Base-by-base conservation (phyloP, 1,284 basidiomycete species). In the Peniophora sp. region DNA sequence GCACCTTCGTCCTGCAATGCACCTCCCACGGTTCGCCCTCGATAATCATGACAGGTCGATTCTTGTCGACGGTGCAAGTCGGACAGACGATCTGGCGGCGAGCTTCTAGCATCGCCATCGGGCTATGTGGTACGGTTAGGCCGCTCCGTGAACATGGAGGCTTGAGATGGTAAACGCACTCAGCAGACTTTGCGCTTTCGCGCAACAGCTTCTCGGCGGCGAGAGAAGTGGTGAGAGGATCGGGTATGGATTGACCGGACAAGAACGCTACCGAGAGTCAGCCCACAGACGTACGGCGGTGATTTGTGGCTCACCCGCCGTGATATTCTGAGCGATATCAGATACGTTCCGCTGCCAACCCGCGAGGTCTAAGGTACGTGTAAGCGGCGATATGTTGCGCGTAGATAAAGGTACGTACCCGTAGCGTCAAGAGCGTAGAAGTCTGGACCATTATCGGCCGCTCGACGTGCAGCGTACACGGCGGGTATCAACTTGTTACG, bases 401-500 rank as follows among this genome's bases (percentile, higher is more conserved):
- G 49, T n/a, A n/a, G n/a, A 43, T 39, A 2, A 35, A 35, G 24
- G 35, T 36, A 52, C 71, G 44, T 52, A 89, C 90, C 76, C 47
- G 86, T 85, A 1, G 89, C 86, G 62, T 96, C 90, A 18, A 96
- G 70, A 22, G 93, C 58, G 64, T 83, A 90, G 14, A 60, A 54
- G 2, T 59, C 55, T 20, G 75, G 50, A 58, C 68, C 47, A 64
- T 75, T 47, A 60, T 64, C 2, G 57, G 60, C 51, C 0, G 63
- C 64, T 6, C 55, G 52, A 54, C 81, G 75, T 11, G 78, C 74
- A 27, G 74, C 75, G 34, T 76, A 62, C 2, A 90, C 72, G 1
- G 83, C 85, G 1, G 94, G 94, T 9, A 97, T 64, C 3, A 99
- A 69, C 66, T 97, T 95, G 63, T 93, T 94, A 37, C 82, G 78